Conservation (phyloP, 768 basidiomycete species). For the Fistulinella prunicolor region DNA sequence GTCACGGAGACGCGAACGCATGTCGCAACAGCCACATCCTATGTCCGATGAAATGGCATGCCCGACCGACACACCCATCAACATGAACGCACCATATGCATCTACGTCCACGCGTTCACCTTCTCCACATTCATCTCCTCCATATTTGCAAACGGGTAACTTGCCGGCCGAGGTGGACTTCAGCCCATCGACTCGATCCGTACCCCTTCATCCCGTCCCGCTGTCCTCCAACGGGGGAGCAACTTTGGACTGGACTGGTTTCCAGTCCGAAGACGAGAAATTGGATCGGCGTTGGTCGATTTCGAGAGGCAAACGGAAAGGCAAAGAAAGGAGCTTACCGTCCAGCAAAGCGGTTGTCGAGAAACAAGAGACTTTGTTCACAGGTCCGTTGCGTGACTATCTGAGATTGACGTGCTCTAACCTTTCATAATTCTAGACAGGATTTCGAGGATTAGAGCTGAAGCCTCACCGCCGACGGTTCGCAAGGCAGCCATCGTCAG, state of each 20-base stretch:
- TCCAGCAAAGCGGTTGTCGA: constrained; percentile 46
- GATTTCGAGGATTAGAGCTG: constrained; percentile 49
- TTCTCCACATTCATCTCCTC: constrained; percentile 17
- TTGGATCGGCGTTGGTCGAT: constrained; percentile 64
- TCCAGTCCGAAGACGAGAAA: constrained; percentile 51
- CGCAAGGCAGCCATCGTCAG: constrained; percentile 63
- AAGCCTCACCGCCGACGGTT: constrained; percentile 49
- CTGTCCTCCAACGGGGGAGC: constrained; percentile 64
- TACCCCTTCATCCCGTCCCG: constrained; percentile 61
- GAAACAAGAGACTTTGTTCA: constrained; percentile 57
- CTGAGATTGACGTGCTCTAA: neutral
- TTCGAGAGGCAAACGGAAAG: constrained; percentile 50
- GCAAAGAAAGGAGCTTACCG: constrained; percentile 46
- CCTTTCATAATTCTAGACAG: constrained; percentile 42
- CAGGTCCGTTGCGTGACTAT: constrained; percentile 39
- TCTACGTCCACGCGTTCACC: constrained; percentile 29
- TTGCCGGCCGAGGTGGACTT: constrained; percentile 58
- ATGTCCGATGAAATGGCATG: constrained; percentile 20
- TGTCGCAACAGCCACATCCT: constrained; percentile 23
- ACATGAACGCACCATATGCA: constrained; percentile 28
- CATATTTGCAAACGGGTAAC: constrained; percentile 16
- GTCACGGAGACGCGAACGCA: constrained; percentile 69
- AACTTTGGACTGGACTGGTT: constrained; percentile 74
- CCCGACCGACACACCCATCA: constrained; percentile 26
- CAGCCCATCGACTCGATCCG: constrained; percentile 56